phyloP scores from a whole-genome alignment of 179 eudicot species.

The Beta macrorhiza region DNA sequence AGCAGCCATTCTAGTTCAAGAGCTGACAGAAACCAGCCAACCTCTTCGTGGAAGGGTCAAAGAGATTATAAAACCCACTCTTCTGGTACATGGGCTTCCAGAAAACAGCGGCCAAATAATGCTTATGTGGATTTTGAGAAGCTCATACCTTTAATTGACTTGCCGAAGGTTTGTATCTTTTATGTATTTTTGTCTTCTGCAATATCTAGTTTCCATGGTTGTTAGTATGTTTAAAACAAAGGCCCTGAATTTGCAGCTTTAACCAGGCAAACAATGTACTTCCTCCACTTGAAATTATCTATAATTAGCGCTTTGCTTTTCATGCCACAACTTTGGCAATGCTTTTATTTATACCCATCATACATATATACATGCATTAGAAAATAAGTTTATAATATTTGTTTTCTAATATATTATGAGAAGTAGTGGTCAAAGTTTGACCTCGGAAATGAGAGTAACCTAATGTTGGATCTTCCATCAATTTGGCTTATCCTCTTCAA shows the following conservation, averaged over 20 bases:
- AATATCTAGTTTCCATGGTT: not conserved
- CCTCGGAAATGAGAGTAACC: not conserved
- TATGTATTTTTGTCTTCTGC: not conserved
- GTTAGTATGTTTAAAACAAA: not conserved
- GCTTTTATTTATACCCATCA: not conserved
- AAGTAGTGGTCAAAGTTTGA: not conserved
- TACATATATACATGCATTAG: not conserved
- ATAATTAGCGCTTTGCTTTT: not conserved
- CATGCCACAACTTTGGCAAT: not conserved
- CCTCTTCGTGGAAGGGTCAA: conserved; percentile 35
- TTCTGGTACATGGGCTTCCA: conserved; percentile 25
- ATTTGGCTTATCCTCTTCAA: not conserved
- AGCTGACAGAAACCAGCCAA: conserved; percentile 34
- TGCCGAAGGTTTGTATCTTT: conserved; percentile 61
- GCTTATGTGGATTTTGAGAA: conserved; percentile 49
- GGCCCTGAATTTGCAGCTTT: not conserved
- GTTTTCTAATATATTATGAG: not conserved
- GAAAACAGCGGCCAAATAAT: conserved; percentile 25
- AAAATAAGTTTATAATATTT: not conserved
- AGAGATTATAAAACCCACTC: conserved; percentile 21
- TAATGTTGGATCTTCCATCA: not conserved
- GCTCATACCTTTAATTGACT: conserved; percentile 53
- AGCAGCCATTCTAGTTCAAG: conserved; percentile 30
- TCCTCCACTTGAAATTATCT: not conserved
- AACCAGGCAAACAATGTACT: not conserved